Evolutionary conservation across 164 flowering plant species (phyloP).

Genomic region (Berberis vulgaris): DNA sequence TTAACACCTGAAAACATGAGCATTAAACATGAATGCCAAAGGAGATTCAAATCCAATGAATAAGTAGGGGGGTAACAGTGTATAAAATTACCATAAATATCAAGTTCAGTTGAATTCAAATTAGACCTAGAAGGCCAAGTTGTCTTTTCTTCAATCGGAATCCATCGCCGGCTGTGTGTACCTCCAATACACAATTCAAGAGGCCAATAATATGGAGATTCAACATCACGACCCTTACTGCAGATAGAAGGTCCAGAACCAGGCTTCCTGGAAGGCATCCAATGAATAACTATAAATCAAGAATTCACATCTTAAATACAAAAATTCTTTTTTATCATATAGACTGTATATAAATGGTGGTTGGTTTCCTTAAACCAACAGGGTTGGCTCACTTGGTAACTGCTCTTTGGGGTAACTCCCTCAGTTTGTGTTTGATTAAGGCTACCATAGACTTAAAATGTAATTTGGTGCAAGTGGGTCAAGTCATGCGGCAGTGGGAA

Average conservation of each 20-base stretch:
- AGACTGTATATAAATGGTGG: not conserved
- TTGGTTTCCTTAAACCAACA: too few relatives aligned
- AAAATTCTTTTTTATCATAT: not conserved
- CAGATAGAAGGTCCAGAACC: conserved; percentile 63
- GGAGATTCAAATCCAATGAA: not conserved
- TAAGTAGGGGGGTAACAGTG: not conserved
- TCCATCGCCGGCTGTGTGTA: conserved; percentile 75
- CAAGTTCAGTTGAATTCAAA: conserved; percentile 56
- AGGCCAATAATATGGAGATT: conserved; percentile 78
- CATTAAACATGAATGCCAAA: not conserved
- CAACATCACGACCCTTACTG: conserved; percentile 65
- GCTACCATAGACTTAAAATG: not conserved
- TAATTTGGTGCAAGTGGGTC: too few relatives aligned
- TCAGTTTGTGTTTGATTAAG: too few relatives aligned
- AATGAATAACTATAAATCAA: conserved; percentile 12
- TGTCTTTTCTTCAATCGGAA: conserved; percentile 57
- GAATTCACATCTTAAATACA: not conserved
- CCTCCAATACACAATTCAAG: conserved; percentile 84
- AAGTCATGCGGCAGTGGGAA: too few relatives aligned
- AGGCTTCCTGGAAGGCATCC: conserved; percentile 50
- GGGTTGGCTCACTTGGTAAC: too few relatives aligned
- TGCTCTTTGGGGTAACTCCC: too few relatives aligned
- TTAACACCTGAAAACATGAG: conserved; percentile 39
- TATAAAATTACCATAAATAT: conserved; percentile 43
- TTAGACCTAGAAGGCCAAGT: conserved; percentile 79